Conservation (phyloP, 345 rosid species). For the Eucalyptus guilfoylei region DNA sequence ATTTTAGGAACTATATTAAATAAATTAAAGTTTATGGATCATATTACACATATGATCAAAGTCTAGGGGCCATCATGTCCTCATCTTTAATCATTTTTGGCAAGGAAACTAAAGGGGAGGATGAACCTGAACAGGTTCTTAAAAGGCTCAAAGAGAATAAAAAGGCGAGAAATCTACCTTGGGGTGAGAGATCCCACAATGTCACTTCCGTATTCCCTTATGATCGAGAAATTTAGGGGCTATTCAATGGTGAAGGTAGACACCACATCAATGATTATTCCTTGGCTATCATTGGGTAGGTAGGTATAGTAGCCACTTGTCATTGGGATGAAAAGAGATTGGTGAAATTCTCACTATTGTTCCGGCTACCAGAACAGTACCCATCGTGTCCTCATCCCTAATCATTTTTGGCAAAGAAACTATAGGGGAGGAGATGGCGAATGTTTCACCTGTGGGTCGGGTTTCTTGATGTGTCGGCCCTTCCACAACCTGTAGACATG, state of each 20-base stretch:
- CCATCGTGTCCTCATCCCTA: neutral
- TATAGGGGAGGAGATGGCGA: neutral
- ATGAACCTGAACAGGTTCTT: too few relatives aligned
- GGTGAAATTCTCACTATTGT: too few relatives aligned
- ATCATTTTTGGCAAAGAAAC: neutral
- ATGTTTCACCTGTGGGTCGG: conserved; percentile 8
- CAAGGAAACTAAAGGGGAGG: too few relatives aligned
- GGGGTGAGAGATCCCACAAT: too few relatives aligned
- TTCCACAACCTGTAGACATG: conserved; percentile 32
- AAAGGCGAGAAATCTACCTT: too few relatives aligned
- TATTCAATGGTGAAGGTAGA: fast-evolving
- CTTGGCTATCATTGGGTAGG: fast-evolving
- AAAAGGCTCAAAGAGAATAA: too few relatives aligned
- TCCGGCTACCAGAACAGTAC: fast-evolving
- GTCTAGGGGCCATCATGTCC: too few relatives aligned
- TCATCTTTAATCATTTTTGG: too few relatives aligned
- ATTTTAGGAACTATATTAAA: fast-evolving
- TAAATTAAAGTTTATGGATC: fast-evolving
- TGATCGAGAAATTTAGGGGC: fast-evolving
- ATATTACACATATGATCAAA: too few relatives aligned
- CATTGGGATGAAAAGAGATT: too few relatives aligned
- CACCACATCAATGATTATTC: fast-evolving
- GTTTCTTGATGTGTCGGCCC: conserved; percentile 5
- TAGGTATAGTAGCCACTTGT: fast-evolving
- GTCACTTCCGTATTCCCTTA: fast-evolving